Conservation (phyloP, 2,329 filamentous ascomycete genomes). For the Drechmeria coniospora region DNA sequence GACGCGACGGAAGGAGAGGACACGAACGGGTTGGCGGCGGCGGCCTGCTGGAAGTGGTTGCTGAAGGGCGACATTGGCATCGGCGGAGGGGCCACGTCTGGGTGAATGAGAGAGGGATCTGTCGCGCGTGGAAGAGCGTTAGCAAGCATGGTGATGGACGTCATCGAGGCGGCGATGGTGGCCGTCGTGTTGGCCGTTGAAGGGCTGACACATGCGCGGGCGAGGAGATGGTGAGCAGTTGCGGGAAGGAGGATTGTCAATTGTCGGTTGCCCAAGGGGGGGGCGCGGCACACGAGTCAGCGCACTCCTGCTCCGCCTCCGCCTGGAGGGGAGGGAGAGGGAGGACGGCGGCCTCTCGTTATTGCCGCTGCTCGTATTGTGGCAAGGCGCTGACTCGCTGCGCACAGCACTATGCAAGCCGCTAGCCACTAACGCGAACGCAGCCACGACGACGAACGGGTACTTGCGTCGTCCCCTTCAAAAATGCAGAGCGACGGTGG, state of each 20-base stretch:
- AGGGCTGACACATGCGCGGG: background rate
- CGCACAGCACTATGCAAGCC: too few relatives aligned
- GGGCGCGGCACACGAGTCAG: too few relatives aligned
- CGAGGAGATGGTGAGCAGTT: background rate
- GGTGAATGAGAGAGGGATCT: constrained; percentile 43
- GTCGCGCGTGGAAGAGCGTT: constrained; percentile 15
- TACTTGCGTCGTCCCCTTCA: too few relatives aligned
- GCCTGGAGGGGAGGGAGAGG: too few relatives aligned
- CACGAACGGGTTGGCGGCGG: constrained; percentile 31
- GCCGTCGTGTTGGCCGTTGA: background rate
- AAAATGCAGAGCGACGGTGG: too few relatives aligned
- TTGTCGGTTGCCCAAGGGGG: too few relatives aligned
- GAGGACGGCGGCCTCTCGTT: too few relatives aligned
- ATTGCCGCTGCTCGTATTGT: too few relatives aligned
- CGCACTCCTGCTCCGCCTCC: too few relatives aligned
- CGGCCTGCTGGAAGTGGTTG: constrained; percentile 28
- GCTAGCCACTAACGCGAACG: too few relatives aligned
- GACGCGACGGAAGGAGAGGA: constrained; percentile 47
- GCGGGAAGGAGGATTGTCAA: background rate
- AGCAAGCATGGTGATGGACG: constrained; percentile 14
- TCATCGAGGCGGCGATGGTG: constrained; percentile 1
- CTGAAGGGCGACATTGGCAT: constrained; percentile 33
- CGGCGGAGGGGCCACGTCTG: constrained; percentile 32
- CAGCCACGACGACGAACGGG: too few relatives aligned
- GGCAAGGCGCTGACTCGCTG: too few relatives aligned